phyloP scores from a whole-genome alignment of 176 grass and related monocot species.

The Coix lacrymajobi region DNA sequence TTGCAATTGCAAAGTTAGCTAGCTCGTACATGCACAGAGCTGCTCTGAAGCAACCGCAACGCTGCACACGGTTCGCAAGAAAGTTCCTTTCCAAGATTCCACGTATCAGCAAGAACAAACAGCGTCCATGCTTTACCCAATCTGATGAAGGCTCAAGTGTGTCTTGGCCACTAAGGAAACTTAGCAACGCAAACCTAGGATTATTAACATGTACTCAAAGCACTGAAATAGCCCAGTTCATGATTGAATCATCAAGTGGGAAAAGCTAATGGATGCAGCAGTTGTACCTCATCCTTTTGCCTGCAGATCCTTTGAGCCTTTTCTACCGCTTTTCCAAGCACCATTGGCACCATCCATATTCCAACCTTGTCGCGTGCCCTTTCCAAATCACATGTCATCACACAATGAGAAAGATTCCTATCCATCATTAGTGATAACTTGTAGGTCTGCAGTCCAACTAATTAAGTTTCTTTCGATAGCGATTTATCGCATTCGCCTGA shows the following conservation, averaged over 20 bases:
- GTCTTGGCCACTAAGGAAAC: slow-evolving; percentile 34
- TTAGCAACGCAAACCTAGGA: neutral
- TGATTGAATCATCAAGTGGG: neutral
- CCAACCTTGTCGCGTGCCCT: neutral
- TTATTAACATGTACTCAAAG: neutral
- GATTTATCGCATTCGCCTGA: neutral
- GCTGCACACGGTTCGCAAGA: neutral
- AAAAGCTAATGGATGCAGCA: neutral
- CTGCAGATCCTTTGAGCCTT: neutral
- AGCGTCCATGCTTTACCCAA: neutral
- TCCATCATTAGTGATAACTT: slow-evolving; percentile 22
- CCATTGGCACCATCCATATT: slow-evolving; percentile 10
- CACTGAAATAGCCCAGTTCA: neutral
- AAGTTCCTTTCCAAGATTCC: slow-evolving; percentile 33
- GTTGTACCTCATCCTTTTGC: neutral
- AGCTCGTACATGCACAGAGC: neutral
- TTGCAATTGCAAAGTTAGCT: slow-evolving; percentile 19
- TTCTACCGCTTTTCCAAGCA: slow-evolving; percentile 13
- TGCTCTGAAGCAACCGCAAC: neutral
- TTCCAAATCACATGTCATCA: slow-evolving; percentile 29
- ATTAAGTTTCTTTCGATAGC: slow-evolving; percentile 18
- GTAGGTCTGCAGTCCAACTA: slow-evolving; percentile 20
- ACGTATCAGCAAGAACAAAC: slow-evolving; percentile 13
- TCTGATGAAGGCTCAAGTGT: slow-evolving; percentile 16
- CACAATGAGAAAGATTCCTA: slow-evolving; percentile 25